Percentiles rank a stretch among this genome's conserved stretches.
These are phyloP conservation scores for Heteromeles arbutifolia DNA, from an alignment of 306 rosid genomes.

Conservation along the genomic window DNA sequence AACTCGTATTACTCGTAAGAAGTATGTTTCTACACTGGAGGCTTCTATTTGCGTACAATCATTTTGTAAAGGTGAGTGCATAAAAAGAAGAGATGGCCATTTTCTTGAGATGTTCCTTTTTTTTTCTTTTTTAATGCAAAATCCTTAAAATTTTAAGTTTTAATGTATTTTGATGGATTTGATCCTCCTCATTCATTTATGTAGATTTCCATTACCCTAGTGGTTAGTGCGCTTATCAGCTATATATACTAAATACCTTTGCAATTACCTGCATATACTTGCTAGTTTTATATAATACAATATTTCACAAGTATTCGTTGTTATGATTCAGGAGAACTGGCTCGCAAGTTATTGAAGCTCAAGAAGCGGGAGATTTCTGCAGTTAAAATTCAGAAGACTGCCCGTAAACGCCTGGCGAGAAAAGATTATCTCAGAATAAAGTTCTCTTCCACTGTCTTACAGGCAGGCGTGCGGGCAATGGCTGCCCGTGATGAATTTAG, in stretches of 20 bases:
- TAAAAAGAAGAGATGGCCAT: not conserved
- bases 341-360: conserved; percentile 40
- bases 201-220: not conserved
- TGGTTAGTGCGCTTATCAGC: not conserved
- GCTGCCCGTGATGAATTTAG: conserved; percentile 41
- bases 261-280: not conserved
- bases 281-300: not conserved
- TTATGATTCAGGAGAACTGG: conserved; percentile 56
- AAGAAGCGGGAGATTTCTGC: conserved; percentile 49
- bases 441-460: conserved; percentile 43
- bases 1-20: conserved; percentile 33
- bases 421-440: conserved; percentile 29
- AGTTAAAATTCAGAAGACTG: conserved; percentile 54
- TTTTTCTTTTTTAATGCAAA: not conserved
- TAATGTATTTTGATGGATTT: not conserved
- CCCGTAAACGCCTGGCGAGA: conserved; percentile 48
- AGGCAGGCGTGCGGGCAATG: conserved; percentile 54
- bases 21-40: conserved; percentile 30
- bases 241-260: not conserved
- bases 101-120: not conserved
- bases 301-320: conserved; percentile 8
- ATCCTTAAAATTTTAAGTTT: not conserved
- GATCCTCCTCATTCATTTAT: not conserved
- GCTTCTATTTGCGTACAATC: conserved; percentile 53
- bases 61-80: conserved; percentile 67